Evolutionary conservation across 257 asterid species (phyloP).

Genomic region (Solanum corneliomulleri): DNA sequence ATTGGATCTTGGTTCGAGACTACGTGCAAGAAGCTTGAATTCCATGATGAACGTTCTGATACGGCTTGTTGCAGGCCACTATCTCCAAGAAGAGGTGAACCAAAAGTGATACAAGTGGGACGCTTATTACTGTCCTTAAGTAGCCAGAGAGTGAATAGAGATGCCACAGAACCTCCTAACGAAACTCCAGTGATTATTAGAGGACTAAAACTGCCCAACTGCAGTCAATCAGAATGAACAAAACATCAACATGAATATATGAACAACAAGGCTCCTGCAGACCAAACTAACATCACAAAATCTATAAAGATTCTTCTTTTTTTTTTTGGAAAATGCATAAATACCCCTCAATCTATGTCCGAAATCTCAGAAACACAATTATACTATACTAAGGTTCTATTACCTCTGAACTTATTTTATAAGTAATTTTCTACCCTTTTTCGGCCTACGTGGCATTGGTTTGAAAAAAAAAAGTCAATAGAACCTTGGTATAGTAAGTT

Average conservation of each 20-base stretch:
- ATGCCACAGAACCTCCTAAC: conserved; percentile 24
- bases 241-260: background rate
- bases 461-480: too few relatives aligned
- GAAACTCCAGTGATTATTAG: conserved; percentile 17
- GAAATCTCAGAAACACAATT: too few relatives aligned
- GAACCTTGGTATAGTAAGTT: too few relatives aligned
- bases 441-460: too few relatives aligned
- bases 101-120: conserved; percentile 25
- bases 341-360: too few relatives aligned
- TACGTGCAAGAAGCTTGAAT: conserved; percentile 13
- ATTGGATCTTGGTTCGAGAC: conserved; percentile 11
- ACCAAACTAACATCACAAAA: background rate
- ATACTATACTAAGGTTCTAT: too few relatives aligned
- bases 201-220: conserved; percentile 2
- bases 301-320: too few relatives aligned
- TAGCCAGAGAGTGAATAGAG: conserved; percentile 23
- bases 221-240: conserved; percentile 1
- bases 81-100: conserved; percentile 21
- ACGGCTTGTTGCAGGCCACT: conserved; percentile 11
- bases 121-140: conserved; percentile 5
- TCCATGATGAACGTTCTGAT: conserved; percentile 13
- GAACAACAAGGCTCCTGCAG: background rate
- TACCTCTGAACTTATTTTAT: too few relatives aligned
- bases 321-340: too few relatives aligned
- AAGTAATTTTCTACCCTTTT: too few relatives aligned